Base-by-base conservation (phyloP, 2,329 filamentous ascomycete genomes). In the Atkinsonella texensis region DNA sequence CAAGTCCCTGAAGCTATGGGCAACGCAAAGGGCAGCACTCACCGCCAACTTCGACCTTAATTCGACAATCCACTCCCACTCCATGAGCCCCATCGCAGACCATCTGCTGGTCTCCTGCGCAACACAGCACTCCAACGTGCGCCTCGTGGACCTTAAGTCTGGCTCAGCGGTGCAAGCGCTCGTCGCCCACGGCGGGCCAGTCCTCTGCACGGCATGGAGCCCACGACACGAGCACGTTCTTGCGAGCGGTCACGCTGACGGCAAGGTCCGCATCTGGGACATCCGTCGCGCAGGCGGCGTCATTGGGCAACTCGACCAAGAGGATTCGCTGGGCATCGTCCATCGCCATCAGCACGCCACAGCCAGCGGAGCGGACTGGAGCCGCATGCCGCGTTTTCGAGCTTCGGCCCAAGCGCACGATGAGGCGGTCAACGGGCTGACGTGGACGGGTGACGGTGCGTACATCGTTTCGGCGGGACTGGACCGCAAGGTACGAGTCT, bases 91-190 rank as follows among this genome's bases (percentile, higher is more conserved):
- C 42, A 71, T 90, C 53, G 78, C 88, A 52, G 71, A 80, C 49
- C 76, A 89, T 61, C 74, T 95, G 0, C 77, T 95, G 4, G 86
- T 96, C 10, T 89, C 91, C 10, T 93, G 89, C 61, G 90, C 87
- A 0, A 94, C 89, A 0, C 89, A 94, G 56, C 83, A 93, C 63
- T 87, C 88, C 7, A 77, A 86, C 28, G 85, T 95, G 13, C 83
- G 89, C 15, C 78, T 97, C 7, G 81, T 96, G 6, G 91, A 97
- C 63, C 74, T 96, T 35, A 85, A 87, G 49, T 90, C 89, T 1
- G 89, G 89, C 2, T 79, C 89, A 15, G 66, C 68, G 46, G 83
- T 85, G 1, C 85, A 89, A 62, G 80, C 83, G 1, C 73, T 90
- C 32, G 76, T 84, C 1, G 83, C 85, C 0, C 83, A 87, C 56